A percentile compares a stretch with the other conserved stretches of the same genome.
Evolutionary conservation across 2,329 filamentous ascomycete genomes (phyloP).

Genomic region (Fusarium goolgardi): DNA sequence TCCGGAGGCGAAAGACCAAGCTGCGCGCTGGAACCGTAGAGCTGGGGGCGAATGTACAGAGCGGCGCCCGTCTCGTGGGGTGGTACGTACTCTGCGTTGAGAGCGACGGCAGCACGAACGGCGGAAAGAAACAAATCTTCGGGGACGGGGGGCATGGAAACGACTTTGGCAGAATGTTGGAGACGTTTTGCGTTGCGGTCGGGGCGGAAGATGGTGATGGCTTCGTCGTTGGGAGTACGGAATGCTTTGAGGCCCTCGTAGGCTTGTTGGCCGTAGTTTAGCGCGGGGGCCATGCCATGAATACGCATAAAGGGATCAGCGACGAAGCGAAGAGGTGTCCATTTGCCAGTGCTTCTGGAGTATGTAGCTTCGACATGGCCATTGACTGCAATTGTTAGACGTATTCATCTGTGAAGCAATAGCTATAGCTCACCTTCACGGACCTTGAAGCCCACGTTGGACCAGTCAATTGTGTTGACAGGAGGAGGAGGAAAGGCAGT

Average conservation of each 20-base stretch:
- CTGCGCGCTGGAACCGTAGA: constrained; percentile 90
- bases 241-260: constrained; percentile 99
- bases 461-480: constrained; percentile 89
- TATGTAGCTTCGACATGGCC: constrained; percentile 93
- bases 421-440: constrained; percentile 73
- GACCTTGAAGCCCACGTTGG: constrained; percentile 90
- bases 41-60: constrained; percentile 90
- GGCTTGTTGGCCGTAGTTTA: constrained; percentile 98
- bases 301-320: constrained; percentile 85
- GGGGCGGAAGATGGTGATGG: constrained; percentile 89
- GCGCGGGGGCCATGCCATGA: constrained; percentile 92
- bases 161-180: constrained; percentile 84
- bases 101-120: constrained; percentile 81
- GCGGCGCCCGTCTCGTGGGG: constrained; percentile 89
- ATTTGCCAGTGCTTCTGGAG: constrained; percentile 77
- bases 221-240: constrained; percentile 74
- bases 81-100: constrained; percentile 92
- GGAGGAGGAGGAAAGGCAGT: constrained; percentile 79
- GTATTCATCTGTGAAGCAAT: constrained; percentile 15
- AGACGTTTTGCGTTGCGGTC: constrained; percentile 85
- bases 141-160: constrained; percentile 85
- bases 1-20: constrained; percentile 87
- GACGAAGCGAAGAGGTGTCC: constrained; percentile 83
- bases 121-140: constrained; percentile 79
- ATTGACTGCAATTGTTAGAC: constrained; percentile 70